Base-by-base conservation (phyloP, 495 filamentous ascomycete genomes). In the Podospora pseudopauciseta region DNA sequence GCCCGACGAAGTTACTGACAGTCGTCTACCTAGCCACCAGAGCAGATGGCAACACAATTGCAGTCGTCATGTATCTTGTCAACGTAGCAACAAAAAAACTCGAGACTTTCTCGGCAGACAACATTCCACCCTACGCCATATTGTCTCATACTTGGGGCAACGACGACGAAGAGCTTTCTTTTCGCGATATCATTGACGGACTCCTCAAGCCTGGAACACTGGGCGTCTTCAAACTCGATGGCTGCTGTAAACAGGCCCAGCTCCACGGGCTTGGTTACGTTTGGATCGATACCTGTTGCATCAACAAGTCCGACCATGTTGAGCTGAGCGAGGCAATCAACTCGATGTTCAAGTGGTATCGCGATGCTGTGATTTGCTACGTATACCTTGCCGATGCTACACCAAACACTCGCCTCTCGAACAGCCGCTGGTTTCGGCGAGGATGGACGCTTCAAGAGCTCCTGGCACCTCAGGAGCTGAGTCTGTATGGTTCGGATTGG, bases 241-340 rank as follows among this genome's bases (percentile, higher is more conserved):
- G 30, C 26, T 44, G 55, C 55, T 70, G 65, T 16, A 9, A 7
- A 13, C 60, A 58, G 19, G 68, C 68, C 18, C 18, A 15, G 5
- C 4, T 7, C 20, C 49, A 61, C 20, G 62, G 55, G 1, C 64
- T 23, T 19, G 23, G 34, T 3, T 67, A 65, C 34, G 32, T 65
- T 1, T 70, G 68, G 68, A 60, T 70, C 13, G 68, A 70, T n/a
- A 70, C 68, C 0, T 70, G 68, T 11, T 70, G 68, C 19, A 70
- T 70, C 64, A 58, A 70, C 54, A 70, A 70, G 20, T 49, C 39
- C 19, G 32, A 54, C 5, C 28, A 49, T 34, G 30, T 49, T 18
- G 61, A 63, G 30, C 61, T 63, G 1, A 49, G 30, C n/a, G 64
- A 70, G 30, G 64, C 64, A 5, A 67, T 66, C 23, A 66, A 66